A percentile compares a stretch with the other conserved stretches of the same genome.
These are phyloP conservation scores for Aspergillus diversus DNA, from an alignment of 495 filamentous ascomycete species.

Conservation along the genomic window DNA sequence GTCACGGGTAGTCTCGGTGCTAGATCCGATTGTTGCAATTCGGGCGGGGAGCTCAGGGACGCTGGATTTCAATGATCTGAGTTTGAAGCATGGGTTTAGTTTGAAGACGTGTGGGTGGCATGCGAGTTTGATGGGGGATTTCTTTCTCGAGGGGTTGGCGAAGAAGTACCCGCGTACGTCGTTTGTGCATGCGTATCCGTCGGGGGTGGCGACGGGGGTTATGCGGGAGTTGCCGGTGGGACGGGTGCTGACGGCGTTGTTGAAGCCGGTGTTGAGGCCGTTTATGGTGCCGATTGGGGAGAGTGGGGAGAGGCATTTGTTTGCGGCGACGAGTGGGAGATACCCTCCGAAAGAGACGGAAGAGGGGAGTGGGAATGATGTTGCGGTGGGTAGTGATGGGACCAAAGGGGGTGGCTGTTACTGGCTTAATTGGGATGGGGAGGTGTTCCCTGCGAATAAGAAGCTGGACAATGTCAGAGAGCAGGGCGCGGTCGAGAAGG, in stretches of 20 bases:
- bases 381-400: constrained; percentile 19
- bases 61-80: constrained; percentile 54
- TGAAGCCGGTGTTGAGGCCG: constrained; percentile 26
- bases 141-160: constrained; percentile 19
- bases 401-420: constrained; percentile 23
- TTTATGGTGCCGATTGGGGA: constrained; percentile 40
- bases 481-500: constrained; percentile 23
- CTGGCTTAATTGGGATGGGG: constrained; percentile 24
- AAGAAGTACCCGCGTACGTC: constrained; percentile 47
- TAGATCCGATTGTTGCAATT: constrained; percentile 28
- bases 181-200: constrained; percentile 64
- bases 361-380: background rate
- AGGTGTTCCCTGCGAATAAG: constrained; percentile 19
- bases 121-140: constrained; percentile 26
- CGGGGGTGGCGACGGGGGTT: constrained; percentile 51
- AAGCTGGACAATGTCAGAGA: constrained; percentile 12
- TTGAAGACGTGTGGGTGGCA: constrained; percentile 49
- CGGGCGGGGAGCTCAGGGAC: constrained; percentile 52
- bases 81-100: constrained; percentile 34
- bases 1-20: constrained; percentile 63
- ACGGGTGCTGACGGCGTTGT: constrained; percentile 12
- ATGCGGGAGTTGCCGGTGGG: constrained; percentile 26
- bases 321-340: constrained; percentile 43
- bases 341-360: constrained; percentile 32
- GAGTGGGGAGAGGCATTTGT: constrained; percentile 50